A percentile compares a stretch with the other conserved stretches of the same genome.
Evolutionary conservation across 306 rosid genomes (phyloP).

Genomic region (Leucaena leucocephala): DNA sequence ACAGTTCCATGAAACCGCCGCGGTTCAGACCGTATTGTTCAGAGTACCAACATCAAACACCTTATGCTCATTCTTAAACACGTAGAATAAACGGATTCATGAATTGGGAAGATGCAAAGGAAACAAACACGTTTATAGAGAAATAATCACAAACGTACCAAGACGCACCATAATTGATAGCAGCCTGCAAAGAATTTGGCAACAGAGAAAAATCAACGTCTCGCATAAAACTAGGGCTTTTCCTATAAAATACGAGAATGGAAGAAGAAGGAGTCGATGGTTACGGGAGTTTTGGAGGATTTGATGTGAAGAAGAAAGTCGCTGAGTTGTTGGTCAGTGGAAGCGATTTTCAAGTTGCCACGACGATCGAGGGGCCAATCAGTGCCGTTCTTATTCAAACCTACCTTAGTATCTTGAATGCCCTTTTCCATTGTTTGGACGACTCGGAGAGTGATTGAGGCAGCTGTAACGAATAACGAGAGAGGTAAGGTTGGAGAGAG

Average conservation of each 20-base stretch:
- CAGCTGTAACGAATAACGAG: neutral
- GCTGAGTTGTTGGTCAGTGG: constrained; percentile 55
- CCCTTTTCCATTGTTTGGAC: constrained; percentile 24
- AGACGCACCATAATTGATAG: constrained; percentile 90
- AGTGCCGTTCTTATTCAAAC: constrained; percentile 45
- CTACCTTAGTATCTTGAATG: constrained; percentile 41
- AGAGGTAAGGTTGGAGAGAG: neutral
- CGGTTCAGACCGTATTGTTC: neutral
- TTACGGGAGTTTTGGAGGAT: constrained; percentile 80
- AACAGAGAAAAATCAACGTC: constrained; percentile 9
- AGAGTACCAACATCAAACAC: constrained; percentile 42
- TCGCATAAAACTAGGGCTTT: neutral
- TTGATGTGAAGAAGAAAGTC: constrained; percentile 65
- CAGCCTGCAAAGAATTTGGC: constrained; percentile 61
- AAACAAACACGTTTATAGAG: neutral
- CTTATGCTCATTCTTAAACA: constrained; percentile 36
- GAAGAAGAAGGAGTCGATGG: neutral
- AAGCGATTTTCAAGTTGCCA: constrained; percentile 66
- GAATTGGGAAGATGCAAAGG: neutral
- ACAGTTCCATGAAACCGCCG: neutral
- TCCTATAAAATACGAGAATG: neutral
- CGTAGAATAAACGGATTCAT: neutral
- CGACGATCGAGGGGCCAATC: constrained; percentile 53
- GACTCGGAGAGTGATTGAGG: neutral
- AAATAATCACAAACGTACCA: constrained; percentile 50